Evolutionary conservation across 2,329 filamentous ascomycete species (phyloP).

Genomic region (Xylaria sp.): DNA sequence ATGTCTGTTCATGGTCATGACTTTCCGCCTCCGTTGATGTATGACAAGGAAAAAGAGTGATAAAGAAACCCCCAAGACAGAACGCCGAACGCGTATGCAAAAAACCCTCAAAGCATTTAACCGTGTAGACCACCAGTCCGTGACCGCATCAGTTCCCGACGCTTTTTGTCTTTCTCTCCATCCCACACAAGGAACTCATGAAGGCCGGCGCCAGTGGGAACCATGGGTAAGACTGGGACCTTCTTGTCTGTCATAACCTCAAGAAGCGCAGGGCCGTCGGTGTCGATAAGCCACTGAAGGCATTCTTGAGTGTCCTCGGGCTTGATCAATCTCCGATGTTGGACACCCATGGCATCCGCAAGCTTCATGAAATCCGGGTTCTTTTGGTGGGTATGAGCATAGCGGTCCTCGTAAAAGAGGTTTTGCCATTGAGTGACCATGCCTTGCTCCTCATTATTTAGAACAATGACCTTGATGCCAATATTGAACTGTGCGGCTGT

Average conservation of each 20-base stretch:
- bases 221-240: conserved; percentile 97
- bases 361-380: conserved; percentile 98
- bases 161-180: conserved; percentile 63
- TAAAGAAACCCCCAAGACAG: conserved; percentile 19
- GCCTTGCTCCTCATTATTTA: conserved; percentile 98
- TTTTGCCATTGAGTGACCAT: conserved; percentile 99
- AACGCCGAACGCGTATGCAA: conserved; percentile 36
- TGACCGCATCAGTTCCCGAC: conserved; percentile 73
- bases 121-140: conserved; percentile 65
- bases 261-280: conserved; percentile 89
- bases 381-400: conserved; percentile 88
- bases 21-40: conserved; percentile 9
- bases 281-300: conserved; percentile 88
- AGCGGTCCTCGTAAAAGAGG: conserved; percentile 95
- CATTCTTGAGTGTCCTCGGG: conserved; percentile 80
- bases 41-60: conserved; percentile 10
- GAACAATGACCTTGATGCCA: conserved; percentile 89
- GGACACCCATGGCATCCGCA: conserved; percentile 88
- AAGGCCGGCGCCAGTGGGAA: conserved; percentile 84
- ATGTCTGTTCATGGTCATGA: conserved; percentile 23
- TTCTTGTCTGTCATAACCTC: conserved; percentile 93
- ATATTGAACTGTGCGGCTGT: conserved; percentile 97
- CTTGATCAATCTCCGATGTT: conserved; percentile 75
- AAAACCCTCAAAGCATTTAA: conserved; percentile 32
- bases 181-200: conserved; percentile 96